A percentile compares a stretch with the other conserved stretches of the same genome.
These are phyloP conservation scores for Entomortierella parvispora DNA, from an alignment of 192 early-diverging fungal genomes.

Conservation along the genomic window DNA sequence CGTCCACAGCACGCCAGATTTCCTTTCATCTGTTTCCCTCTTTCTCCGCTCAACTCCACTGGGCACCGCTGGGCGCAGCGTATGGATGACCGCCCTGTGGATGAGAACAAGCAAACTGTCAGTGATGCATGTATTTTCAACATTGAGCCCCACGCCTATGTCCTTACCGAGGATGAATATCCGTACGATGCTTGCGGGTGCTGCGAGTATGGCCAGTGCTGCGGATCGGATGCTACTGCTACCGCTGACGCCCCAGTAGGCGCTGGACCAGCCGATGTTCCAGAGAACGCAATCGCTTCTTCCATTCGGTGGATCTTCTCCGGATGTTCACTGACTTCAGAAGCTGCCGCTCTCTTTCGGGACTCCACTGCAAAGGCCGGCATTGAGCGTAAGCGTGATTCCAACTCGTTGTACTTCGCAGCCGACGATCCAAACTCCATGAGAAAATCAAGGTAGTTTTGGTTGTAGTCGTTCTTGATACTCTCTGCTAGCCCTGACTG, in stretches of 20 bases:
- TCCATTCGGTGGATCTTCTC: conserved; percentile 26
- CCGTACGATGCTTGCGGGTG: conserved; percentile 12
- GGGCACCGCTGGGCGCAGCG: no score
- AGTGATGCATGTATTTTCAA: no score
- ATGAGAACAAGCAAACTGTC: neutral
- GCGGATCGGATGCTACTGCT: conserved; percentile 4
- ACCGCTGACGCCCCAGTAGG: neutral
- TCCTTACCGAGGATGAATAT: conserved; percentile 18
- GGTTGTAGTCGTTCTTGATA: conserved; percentile 61
- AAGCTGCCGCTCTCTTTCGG: conserved; percentile 50
- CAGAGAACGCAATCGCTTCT: neutral
- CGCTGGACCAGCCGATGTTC: no score
- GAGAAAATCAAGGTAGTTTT: conserved; percentile 66
- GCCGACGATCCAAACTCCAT: conserved; percentile 61
- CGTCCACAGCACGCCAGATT: no score
- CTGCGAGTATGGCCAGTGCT: conserved; percentile 8
- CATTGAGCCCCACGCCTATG: no score
- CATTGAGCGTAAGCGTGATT: conserved; percentile 52
- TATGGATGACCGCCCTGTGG: neutral
- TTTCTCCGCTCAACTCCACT: no score
- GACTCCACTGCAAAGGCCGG: conserved; percentile 28
- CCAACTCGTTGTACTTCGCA: conserved; percentile 57
- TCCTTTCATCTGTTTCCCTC: no score
- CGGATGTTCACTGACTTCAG: conserved; percentile 13
- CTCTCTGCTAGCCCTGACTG: conserved; percentile 58